Evolutionary conservation across 2,329 filamentous ascomycete genomes (phyloP), one percentile per base, ranked within the genome.

Genomic region (Pseudofabraea citricarpa): DNA sequence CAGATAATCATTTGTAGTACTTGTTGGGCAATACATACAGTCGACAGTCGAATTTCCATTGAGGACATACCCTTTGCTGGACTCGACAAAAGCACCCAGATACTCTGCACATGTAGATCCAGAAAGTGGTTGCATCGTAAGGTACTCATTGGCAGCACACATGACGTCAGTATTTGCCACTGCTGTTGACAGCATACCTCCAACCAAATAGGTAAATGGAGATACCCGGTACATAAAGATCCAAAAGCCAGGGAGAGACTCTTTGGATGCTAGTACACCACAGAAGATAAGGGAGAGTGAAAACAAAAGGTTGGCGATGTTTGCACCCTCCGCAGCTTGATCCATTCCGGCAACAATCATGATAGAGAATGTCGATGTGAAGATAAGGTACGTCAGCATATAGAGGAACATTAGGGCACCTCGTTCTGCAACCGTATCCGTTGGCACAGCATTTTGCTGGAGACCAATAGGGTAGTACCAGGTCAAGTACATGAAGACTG

Each of bases 381-480:
- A 90, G 41, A 93, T 64, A 52, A 90, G 73, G 74, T 93, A 93
- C 52, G 76, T 69, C 57, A 81, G 73, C 29, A 90, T 68, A 55
- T 87, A 79, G 24, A 94, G 70, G 70, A 90, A 89, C 75, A 90
- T 85, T 18, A 91, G 76, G 1, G 71, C 83, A 9, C 87, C 86
- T 26, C 87, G 85, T 55, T 87, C 78, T 4, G 73, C 58, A 1
- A 82, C 75, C 50, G 80, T 69, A 46, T 74, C 74, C 3, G 78
- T 77, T 1, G 70, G 70, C 15, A 72, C 67, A 3, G 85, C 85
- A 57, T 90, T 90, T 49, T 69, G 65, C 62, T 87, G 79, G 7
- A 90, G 74, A 3, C 86, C 86, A 41, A 94, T 77, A 1, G 88
- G 87, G 61, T 90, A 95, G 71, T 94, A 95, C 77, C 85, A 90